Percentiles rank a stretch among this genome's conserved stretches.
These are phyloP conservation scores for Cyanodermella asteris DNA, from an alignment of 2,329 filamentous ascomycete species.

Conservation along the genomic window DNA sequence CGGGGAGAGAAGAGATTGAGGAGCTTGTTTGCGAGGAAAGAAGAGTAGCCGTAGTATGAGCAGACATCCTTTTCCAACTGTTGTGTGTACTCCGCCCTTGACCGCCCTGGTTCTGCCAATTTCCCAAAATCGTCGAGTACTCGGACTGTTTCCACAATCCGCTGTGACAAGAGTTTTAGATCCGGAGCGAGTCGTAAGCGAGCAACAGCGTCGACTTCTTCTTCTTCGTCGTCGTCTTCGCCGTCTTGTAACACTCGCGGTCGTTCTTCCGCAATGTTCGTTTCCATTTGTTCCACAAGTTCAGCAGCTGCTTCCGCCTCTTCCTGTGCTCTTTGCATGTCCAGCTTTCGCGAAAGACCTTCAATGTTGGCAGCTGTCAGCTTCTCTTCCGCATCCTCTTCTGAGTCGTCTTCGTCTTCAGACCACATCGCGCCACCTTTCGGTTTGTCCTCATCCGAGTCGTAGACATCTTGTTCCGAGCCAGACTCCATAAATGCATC, in stretches of 20 bases:
- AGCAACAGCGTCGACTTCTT: slow-evolving; percentile 35
- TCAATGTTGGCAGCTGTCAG: slow-evolving; percentile 92
- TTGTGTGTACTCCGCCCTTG: slow-evolving; percentile 67
- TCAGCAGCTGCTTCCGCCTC: slow-evolving; percentile 69
- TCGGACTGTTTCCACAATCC: slow-evolving; percentile 83
- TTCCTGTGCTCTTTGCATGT: slow-evolving; percentile 48
- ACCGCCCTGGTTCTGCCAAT: slow-evolving; percentile 56
- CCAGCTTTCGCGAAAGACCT: slow-evolving; percentile 67
- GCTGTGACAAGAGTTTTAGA: slow-evolving; percentile 63
- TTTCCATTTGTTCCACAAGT: slow-evolving; percentile 68
- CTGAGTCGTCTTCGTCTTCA: slow-evolving; percentile 77
- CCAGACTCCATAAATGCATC: slow-evolving; percentile 38
- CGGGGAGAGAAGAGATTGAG: slow-evolving; percentile 77
- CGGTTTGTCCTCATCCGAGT: slow-evolving; percentile 43
- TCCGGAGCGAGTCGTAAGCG: slow-evolving; percentile 53
- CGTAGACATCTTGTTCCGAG: slow-evolving; percentile 41
- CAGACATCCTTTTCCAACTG: slow-evolving; percentile 83
- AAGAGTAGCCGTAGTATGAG: slow-evolving; percentile 89
- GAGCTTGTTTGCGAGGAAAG: slow-evolving; percentile 87
- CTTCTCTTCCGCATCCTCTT: slow-evolving; percentile 70
- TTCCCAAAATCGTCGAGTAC: slow-evolving; percentile 76
- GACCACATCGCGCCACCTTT: slow-evolving; percentile 81
- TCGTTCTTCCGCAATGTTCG: slow-evolving; percentile 67
- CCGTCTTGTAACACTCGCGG: slow-evolving; percentile 42
- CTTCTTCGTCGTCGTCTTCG: slow-evolving; percentile 39